A percentile compares a stretch with the other conserved stretches of the same genome.
Conservation (phyloP, 140 eudicot genomes). For the Bidens hawaiensis region DNA sequence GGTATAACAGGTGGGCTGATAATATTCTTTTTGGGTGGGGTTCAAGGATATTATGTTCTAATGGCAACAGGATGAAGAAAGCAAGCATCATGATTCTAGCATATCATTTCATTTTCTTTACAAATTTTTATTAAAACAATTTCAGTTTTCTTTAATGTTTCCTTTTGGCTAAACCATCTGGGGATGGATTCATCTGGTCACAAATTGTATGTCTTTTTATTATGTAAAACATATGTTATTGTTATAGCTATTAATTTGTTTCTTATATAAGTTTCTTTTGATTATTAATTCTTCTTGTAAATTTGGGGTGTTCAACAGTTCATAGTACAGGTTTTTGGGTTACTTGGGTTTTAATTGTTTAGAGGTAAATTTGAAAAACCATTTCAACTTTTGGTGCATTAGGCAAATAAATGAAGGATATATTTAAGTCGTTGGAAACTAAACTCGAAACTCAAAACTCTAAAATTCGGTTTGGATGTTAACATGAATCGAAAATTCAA, state of each 20-base stretch:
- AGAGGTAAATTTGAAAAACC: too few species aligned
- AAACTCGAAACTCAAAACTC: too few species aligned
- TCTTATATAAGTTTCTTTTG: too few species aligned
- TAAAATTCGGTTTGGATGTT: too few species aligned
- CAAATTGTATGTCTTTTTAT: not conserved
- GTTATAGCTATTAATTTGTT: constrained; percentile 24
- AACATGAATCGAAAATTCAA: too few species aligned
- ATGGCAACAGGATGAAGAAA: constrained; percentile 30
- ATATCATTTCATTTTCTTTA: constrained; percentile 17
- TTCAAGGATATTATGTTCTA: constrained; percentile 13
- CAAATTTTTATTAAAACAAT: constrained; percentile 26
- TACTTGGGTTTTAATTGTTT: too few species aligned
- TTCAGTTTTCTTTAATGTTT: constrained; percentile 7
- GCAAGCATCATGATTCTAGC: constrained; percentile 28
- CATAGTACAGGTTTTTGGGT: too few species aligned
- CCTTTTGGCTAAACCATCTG: constrained; percentile 21
- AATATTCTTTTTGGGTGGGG: constrained; percentile 53
- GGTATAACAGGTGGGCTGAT: constrained; percentile 25
- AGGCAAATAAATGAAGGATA: too few species aligned
- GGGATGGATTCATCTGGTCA: constrained; percentile 17
- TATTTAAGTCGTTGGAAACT: too few species aligned
- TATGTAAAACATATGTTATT: constrained; percentile 29
- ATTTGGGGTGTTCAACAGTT: too few species aligned
- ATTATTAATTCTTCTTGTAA: not conserved
- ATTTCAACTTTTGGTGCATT: too few species aligned